Conservation (phyloP, 2,329 filamentous ascomycete genomes). For the Escovopsis sp. region DNA sequence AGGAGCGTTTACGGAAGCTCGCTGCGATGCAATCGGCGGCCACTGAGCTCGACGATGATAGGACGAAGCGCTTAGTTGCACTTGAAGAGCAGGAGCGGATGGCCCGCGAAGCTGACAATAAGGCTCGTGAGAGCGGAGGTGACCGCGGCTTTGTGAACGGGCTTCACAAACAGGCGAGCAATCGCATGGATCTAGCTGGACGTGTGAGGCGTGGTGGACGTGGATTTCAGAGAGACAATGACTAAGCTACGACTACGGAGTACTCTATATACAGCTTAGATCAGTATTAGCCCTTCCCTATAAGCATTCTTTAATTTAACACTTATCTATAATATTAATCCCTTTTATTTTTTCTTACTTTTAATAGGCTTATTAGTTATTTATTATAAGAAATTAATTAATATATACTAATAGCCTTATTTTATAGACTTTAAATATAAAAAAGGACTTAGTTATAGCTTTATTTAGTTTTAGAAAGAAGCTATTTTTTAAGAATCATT, state of each 20-base stretch:
- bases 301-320: too few relatives aligned
- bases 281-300: too few relatives aligned
- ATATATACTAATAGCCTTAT: too few relatives aligned
- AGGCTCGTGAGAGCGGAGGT: conserved; percentile 45
- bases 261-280: too few relatives aligned
- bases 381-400: too few relatives aligned
- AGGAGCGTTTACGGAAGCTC: conserved; percentile 50
- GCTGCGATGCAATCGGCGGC: conserved; percentile 63
- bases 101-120: conserved; percentile 52
- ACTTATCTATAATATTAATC: too few relatives aligned
- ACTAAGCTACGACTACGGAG: not conserved
- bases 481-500: too few relatives aligned
- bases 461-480: too few relatives aligned
- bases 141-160: conserved; percentile 50
- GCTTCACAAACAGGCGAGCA: conserved; percentile 41
- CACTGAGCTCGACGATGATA: conserved; percentile 53
- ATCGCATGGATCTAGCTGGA: conserved; percentile 35
- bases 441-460: too few relatives aligned
- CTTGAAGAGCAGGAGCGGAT: conserved; percentile 51
- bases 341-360: too few relatives aligned
- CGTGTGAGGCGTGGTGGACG: conserved; percentile 34
- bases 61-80: conserved; percentile 51
- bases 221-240: conserved; percentile 31
- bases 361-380: too few relatives aligned
- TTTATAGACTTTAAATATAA: too few relatives aligned